Conservation (phyloP, 257 asterid species). For the Nicotiana noctiflora region DNA sequence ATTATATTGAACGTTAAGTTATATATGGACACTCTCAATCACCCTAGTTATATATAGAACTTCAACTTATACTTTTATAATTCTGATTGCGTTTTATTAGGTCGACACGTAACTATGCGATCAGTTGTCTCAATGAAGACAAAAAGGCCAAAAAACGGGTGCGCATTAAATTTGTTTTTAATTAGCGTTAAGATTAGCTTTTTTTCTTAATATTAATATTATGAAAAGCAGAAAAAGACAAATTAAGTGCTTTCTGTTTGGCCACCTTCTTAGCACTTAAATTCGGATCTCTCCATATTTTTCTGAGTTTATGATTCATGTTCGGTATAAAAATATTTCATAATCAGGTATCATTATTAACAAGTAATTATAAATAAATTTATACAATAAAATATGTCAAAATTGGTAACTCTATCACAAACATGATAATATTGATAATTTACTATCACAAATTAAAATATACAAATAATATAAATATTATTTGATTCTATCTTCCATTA, state of each 20-base stretch:
- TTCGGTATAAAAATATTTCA: not conserved
- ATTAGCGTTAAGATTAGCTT: not conserved
- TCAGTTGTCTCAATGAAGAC: not conserved
- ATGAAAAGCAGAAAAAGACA: not conserved
- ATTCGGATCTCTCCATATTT: not conserved
- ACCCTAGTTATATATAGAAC: not conserved
- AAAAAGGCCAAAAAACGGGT: not conserved
- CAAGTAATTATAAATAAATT: not conserved
- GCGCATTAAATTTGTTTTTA: not conserved
- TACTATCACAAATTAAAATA: not conserved
- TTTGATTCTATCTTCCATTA: too few species aligned
- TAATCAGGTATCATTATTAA: not conserved
- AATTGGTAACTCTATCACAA: not conserved
- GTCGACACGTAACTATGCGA: not conserved
- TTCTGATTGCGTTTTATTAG: not conserved
- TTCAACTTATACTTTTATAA: not conserved
- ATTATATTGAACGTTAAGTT: not conserved
- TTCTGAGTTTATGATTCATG: not conserved
- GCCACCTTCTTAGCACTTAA: slow-evolving; percentile 1
- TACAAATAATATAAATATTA: too few species aligned
- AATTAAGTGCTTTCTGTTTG: not conserved
- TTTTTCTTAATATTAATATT: not conserved
- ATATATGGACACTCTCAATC: too few species aligned
- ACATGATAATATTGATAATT: not conserved
- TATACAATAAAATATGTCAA: not conserved